These are phyloP conservation scores for Yarrowia keelungensis DNA, from an alignment of 805 yeast genomes.

Conservation along the genomic window DNA sequence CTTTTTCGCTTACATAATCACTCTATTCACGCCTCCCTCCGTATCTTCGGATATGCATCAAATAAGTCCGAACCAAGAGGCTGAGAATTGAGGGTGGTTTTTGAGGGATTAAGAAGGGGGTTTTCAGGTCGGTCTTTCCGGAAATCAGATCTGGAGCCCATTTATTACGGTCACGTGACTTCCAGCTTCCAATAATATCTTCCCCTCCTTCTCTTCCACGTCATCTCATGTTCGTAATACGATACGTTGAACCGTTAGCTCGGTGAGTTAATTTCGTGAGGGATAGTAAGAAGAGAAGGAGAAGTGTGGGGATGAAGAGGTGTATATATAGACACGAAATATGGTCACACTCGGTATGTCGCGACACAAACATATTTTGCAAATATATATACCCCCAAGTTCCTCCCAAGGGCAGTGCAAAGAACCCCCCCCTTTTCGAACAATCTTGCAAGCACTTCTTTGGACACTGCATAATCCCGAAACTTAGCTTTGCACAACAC, in stretches of 20 bases:
- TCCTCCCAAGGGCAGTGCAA: conserved; percentile 1
- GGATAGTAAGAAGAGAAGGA: too few species aligned
- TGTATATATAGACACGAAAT: too few species aligned
- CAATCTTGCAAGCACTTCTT: too few species aligned
- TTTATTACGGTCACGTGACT: neutral
- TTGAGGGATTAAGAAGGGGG: neutral
- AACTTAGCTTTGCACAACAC: conserved; percentile 10
- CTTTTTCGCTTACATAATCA: too few species aligned
- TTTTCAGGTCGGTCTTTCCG: neutral
- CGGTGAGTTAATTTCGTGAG: conserved; percentile 22
- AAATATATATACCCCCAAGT: neutral
- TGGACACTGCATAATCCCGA: conserved; percentile 22
- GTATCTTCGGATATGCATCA: neutral
- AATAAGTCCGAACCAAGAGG: neutral
- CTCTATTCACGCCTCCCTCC: too few species aligned
- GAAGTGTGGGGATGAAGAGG: too few species aligned
- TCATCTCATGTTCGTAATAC: too few species aligned
- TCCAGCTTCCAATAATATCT: too few species aligned
- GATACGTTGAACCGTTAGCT: conserved; percentile 3
- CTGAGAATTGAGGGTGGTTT: neutral
- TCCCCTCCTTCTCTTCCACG: neutral
- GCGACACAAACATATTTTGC: neutral
- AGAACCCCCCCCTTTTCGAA: neutral
- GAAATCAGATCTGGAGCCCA: neutral
- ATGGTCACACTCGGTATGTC: neutral